These are phyloP conservation scores for Loxodes magnus DNA, from an alignment of 73 alveolate genomes.

Conservation along the genomic window DNA sequence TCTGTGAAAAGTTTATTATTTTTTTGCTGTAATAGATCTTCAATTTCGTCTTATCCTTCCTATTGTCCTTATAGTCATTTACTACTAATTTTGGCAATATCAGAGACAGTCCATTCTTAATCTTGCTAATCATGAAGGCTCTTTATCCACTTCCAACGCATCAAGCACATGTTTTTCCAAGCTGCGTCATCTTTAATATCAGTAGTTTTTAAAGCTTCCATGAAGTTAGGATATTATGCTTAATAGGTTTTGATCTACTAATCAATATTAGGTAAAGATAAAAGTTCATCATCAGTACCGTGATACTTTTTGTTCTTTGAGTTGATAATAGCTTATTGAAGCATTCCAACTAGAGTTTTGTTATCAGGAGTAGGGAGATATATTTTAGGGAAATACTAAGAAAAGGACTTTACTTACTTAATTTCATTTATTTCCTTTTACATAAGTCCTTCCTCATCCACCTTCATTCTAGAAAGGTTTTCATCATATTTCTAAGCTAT, in stretches of 20 bases:
- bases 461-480: slow-evolving; percentile 59
- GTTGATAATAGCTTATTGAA: slow-evolving; percentile 73
- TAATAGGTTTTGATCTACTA: slow-evolving; percentile 38
- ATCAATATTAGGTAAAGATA: slow-evolving; percentile 53
- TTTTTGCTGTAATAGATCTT: slow-evolving; percentile 7
- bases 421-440: slow-evolving; percentile 50
- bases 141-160: slow-evolving; percentile 49
- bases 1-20: slow-evolving; percentile 31
- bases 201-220: slow-evolving; percentile 57
- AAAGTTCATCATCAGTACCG: slow-evolving; percentile 73
- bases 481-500: slow-evolving; percentile 53
- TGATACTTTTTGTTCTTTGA: slow-evolving; percentile 79
- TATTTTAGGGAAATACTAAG: slow-evolving; percentile 54
- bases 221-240: slow-evolving; percentile 39
- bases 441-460: slow-evolving; percentile 52
- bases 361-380: slow-evolving; percentile 46
- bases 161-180: slow-evolving; percentile 21
- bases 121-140: slow-evolving; percentile 20
- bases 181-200: slow-evolving; percentile 12
- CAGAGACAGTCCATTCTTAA: slow-evolving; percentile 8
- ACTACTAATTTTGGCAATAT: slow-evolving; percentile 21
- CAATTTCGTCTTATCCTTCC: too few relatives aligned
- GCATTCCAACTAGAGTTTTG: slow-evolving; percentile 49
- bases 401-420: slow-evolving; percentile 48
- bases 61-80: too few relatives aligned